Conservation (phyloP, 495 filamentous ascomycete species). For the Sordaria brevicollis region DNA sequence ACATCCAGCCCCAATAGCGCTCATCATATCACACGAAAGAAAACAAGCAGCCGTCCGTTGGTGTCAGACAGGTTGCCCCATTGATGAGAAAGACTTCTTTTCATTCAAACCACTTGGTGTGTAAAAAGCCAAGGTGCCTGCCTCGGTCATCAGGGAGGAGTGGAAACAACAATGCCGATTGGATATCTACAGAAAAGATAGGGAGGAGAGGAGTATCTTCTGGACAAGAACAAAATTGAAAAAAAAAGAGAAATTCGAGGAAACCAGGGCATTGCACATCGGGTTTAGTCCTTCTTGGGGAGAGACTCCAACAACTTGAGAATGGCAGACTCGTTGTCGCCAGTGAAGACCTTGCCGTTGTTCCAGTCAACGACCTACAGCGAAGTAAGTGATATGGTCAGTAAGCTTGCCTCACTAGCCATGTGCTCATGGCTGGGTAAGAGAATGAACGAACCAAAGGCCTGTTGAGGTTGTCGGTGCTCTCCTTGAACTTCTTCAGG, state of each 20-base stretch:
- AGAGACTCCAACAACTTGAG: conserved; percentile 58
- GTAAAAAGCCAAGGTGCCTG: not conserved
- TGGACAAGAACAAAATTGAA: not conserved
- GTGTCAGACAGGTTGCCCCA: not conserved
- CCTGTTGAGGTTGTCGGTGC: conserved; percentile 49
- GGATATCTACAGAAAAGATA: not conserved
- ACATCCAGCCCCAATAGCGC: not conserved
- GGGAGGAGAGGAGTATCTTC: conserved; percentile 2
- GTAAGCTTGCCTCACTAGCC: conserved; percentile 3
- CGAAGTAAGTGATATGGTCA: not conserved
- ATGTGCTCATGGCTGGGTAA: not conserved
- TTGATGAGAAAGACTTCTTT: not conserved
- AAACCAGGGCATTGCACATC: not conserved
- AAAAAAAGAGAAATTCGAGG: not conserved
- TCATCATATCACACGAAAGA: not conserved
- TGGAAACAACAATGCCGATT: not conserved
- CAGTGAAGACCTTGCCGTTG: conserved; percentile 68
- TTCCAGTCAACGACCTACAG: conserved; percentile 82
- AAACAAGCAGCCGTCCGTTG: not conserved
- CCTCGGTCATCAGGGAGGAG: not conserved
- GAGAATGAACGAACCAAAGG: conserved; percentile 51
- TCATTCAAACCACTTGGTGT: not conserved
- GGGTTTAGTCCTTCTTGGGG: conserved; percentile 36
- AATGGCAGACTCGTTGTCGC: conserved; percentile 75
- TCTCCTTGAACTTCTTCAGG: conserved; percentile 56